Base-by-base conservation (phyloP, 306 rosid genomes). In the Pyrus betulifolia region DNA sequence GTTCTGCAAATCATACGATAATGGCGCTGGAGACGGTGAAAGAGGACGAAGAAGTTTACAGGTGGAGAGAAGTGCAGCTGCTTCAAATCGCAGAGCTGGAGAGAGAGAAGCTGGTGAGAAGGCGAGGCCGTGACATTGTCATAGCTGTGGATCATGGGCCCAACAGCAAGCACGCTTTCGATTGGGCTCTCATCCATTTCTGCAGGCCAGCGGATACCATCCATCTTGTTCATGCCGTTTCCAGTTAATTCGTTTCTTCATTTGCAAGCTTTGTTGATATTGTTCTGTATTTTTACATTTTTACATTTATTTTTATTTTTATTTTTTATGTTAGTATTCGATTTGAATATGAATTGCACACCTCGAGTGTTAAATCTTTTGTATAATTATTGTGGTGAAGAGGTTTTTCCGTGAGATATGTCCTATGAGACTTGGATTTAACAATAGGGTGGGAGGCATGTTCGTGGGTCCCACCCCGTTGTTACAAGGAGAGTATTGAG, bases 141-240 rank as follows among this genome's bases (percentile, higher is more conserved):
- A 10, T 94, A 46, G 96, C 95, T 35, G 81, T 94, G 9, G 98
- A 92, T 83, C 97, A 91, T 59, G 97, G 95, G 0, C 90, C 89
- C 33, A 90, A 92, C 18, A 84, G 92, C 88, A 94, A 90, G 69
- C 87, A 85, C 66, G 98, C 96, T 23, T 90, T 94, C n/a, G 95
- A 94, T 82, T 94, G 98, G 98, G 92, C 92, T 40, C 86, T 94
- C 42, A 78, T 83, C 72, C 98, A 94, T 70, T 77, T 94, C 60
- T 86, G 88, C 72, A 78, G 97, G 75, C 91, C 89, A 38, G 93
- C 95, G 12, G 98, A 94, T 18, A 94, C 96, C n/a, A 18, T 92
- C 79, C 95, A 90, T 83, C 96, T 94, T 7, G 27, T 90, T 77
- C 97, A 92, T 54, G 92, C 86, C 18, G 97, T 94, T 84, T 88